Evolutionary conservation across 495 filamentous ascomycete genomes (phyloP).

Genomic region (Glutinoglossum americanum): DNA sequence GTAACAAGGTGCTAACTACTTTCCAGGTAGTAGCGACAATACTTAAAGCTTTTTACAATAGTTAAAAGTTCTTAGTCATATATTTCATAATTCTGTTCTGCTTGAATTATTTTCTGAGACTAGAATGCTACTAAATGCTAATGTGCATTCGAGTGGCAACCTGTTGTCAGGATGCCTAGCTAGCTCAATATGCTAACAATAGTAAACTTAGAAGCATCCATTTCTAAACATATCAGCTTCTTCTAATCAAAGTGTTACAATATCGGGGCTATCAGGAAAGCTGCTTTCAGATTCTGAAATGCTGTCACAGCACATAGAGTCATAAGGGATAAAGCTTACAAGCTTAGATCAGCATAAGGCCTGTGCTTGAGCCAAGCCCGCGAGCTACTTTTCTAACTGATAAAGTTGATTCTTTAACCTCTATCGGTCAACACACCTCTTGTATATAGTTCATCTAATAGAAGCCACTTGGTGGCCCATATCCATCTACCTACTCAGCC

Average conservation of each 20-base stretch:
- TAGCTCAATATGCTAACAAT: conserved; percentile 7
- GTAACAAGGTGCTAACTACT: conserved; percentile 1
- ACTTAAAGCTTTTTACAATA: conserved; percentile 10
- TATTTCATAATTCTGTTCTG: conserved; percentile 11
- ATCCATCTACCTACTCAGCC: too few species aligned
- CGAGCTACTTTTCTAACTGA: too few species aligned
- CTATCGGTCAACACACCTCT: too few species aligned
- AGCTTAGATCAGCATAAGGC: too few species aligned
- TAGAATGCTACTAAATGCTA: conserved; percentile 10
- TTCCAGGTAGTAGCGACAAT: conserved; percentile 8
- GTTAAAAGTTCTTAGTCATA: conserved; percentile 13
- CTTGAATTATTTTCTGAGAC: conserved; percentile 7
- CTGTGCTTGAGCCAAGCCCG: too few species aligned
- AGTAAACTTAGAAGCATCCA: conserved; percentile 11
- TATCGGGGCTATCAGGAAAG: conserved; percentile 6
- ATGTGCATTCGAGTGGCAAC: not conserved
- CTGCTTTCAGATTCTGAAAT: conserved; percentile 1
- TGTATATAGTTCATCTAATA: too few species aligned
- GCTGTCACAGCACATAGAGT: too few species aligned
- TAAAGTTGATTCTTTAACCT: too few species aligned
- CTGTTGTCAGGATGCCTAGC: not conserved
- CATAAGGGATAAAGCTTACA: too few species aligned
- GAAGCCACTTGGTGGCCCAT: too few species aligned
- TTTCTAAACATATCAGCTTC: conserved; percentile 9
- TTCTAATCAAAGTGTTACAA: conserved; percentile 7